Evolutionary conservation across 257 asterid genomes (phyloP), one percentile per base, ranked within the genome.

Genomic region (Nicotiana tabacum): DNA sequence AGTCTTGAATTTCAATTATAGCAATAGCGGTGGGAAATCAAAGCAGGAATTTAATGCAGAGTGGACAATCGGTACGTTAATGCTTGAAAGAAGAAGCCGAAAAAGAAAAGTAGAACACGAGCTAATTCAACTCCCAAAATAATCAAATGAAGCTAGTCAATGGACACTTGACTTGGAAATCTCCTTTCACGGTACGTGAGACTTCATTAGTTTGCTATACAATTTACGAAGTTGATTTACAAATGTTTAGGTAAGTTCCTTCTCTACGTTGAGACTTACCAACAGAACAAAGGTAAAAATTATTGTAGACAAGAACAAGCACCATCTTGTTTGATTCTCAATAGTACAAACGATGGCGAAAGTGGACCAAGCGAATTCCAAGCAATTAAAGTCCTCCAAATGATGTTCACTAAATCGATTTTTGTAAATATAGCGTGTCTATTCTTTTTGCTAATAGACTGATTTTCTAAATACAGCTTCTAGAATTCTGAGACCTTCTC

Each of bases 111-210:
- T 51, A 0, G 46, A 27, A 15, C 8, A 15, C 5, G 43, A 24
- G 64, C 64, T 51, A 51, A 51, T 74, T 74, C 80, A 48, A 51
- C 80, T 48, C 64, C 80, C 80, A 27, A 74, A 74, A 74, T 27
- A 27, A 74, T 74, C 80, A 51, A 74, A 76, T 76, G 62, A 0
- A 48, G 16, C 80, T 3, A 74, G 62, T 74, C 30, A 27, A 48
- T 51, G 80, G 6, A 7, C 27, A 51, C 46, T 76, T 24, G 80
- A 48, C 80, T 48, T 48, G 80, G n/a, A 48, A 21, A 6, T 24
- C 15, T 13, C 43, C 8, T 13, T 13, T 24, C 3, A 27, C 79
- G 62, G 35, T 48, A 46, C 24, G 21, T 24, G 79, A 13, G 15
- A 51, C 16, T 46, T 48, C 24, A 74, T 37, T 24, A 6, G 29